Percentiles rank a stretch among this genome's conserved stretches.
These are phyloP conservation scores for Cyberlindnera amylophila DNA, from an alignment of 805 yeast genomes.

Conservation along the genomic window DNA sequence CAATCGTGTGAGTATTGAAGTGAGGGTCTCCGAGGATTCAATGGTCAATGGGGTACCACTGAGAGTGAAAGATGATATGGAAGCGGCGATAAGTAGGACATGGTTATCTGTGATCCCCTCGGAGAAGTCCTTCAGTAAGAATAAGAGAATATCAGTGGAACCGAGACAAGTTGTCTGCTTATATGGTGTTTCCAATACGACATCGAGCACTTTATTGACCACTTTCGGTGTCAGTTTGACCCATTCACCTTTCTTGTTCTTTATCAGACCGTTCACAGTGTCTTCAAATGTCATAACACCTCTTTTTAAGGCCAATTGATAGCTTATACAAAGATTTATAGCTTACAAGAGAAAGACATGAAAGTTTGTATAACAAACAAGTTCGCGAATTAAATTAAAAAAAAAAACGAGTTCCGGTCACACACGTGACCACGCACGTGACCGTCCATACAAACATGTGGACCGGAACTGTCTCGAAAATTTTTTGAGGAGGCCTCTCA, in stretches of 20 bases:
- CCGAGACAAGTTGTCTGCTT: slow-evolving; percentile 1
- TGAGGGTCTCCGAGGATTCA: slow-evolving; percentile 6
- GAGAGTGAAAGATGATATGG: not conserved
- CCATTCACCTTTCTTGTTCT: slow-evolving; percentile 1
- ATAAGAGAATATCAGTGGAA: not conserved
- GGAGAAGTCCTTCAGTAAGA: slow-evolving; percentile 5
- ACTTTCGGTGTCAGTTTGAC: slow-evolving; percentile 6
- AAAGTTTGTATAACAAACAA: too few relatives aligned
- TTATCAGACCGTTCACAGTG: not conserved
- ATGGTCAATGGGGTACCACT: not conserved
- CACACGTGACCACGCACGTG: too few relatives aligned
- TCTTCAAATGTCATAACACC: not conserved
- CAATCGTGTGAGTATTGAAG: slow-evolving; percentile 12
- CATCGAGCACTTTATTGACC: slow-evolving; percentile 2
- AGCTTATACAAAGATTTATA: too few relatives aligned
- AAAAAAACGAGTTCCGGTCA: too few relatives aligned
- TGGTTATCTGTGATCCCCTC: slow-evolving; percentile 10
- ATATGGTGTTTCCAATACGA: not conserved
- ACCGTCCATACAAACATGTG: too few relatives aligned
- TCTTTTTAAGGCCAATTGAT: too few relatives aligned
- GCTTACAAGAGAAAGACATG: too few relatives aligned
- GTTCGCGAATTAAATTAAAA: too few relatives aligned
- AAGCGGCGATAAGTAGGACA: slow-evolving; percentile 4
- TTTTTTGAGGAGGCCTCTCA: slow-evolving; percentile 8
- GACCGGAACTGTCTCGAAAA: slow-evolving; percentile 6